Evolutionary conservation across 2,329 filamentous ascomycete species (phyloP).

Genomic region (Arachnomyces sp.): DNA sequence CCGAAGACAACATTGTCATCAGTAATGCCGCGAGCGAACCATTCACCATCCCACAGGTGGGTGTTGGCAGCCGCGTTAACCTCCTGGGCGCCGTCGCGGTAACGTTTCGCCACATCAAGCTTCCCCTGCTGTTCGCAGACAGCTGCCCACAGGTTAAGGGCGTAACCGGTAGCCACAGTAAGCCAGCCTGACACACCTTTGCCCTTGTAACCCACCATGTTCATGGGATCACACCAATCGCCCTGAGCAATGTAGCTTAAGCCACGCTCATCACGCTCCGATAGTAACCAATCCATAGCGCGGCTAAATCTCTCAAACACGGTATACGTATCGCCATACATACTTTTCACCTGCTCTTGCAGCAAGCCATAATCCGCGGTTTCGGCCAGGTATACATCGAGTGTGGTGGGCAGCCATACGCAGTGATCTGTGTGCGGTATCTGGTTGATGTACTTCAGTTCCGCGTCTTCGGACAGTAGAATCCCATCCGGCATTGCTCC

Average conservation of each 20-base stretch:
- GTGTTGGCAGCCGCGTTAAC: conserved; percentile 46
- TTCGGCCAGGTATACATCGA: conserved; percentile 50
- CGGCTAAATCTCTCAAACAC: conserved; percentile 49
- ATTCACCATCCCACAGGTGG: conserved; percentile 50
- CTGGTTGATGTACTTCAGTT: conserved; percentile 56
- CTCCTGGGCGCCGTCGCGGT: conserved; percentile 37
- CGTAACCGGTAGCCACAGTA: conserved; percentile 49
- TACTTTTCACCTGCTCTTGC: conserved; percentile 35
- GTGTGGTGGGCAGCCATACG: conserved; percentile 50
- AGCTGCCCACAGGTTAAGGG: conserved; percentile 47
- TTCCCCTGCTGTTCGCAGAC: conserved; percentile 42
- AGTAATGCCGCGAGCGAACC: conserved; percentile 53
- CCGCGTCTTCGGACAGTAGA: conserved; percentile 45
- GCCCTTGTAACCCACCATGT: conserved; percentile 55
- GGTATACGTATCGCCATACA: conserved; percentile 41
- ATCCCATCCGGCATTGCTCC: conserved; percentile 56
- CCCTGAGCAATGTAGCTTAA: conserved; percentile 53
- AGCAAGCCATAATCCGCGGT: conserved; percentile 48
- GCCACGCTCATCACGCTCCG: conserved; percentile 45
- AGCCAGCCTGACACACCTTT: conserved; percentile 53
- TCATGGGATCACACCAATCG: conserved; percentile 56
- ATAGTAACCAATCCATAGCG: conserved; percentile 52
- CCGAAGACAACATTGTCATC: conserved; percentile 50
- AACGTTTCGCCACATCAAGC: conserved; percentile 37
- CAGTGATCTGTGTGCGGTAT: conserved; percentile 55